These are phyloP conservation scores for Jackrogersella minutella DNA, from an alignment of 495 filamentous ascomycete genomes.

Conservation along the genomic window DNA sequence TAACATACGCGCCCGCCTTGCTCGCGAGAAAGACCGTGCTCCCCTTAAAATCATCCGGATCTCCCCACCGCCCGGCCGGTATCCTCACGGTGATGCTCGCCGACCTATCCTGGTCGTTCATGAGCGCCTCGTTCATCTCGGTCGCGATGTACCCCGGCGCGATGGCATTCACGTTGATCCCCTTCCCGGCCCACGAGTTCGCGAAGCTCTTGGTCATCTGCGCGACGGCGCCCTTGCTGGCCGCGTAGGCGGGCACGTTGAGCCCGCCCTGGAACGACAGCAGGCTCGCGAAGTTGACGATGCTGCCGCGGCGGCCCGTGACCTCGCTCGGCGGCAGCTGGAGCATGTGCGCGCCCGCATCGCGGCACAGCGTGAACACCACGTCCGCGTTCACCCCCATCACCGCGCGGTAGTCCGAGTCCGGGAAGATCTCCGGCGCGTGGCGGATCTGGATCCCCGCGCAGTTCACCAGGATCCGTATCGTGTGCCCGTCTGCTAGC, in stretches of 20 bases:
- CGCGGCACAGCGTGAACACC: constrained; percentile 84
- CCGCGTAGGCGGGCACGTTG: constrained; percentile 90
- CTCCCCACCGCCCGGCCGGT: constrained; percentile 86
- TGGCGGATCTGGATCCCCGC: constrained; percentile 87
- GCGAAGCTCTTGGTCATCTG: constrained; percentile 88
- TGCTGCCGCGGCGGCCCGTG: constrained; percentile 70
- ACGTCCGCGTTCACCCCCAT: constrained; percentile 84
- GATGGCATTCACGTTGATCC: constrained; percentile 82
- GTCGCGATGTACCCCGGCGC: constrained; percentile 86
- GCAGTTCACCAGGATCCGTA: constrained; percentile 83
- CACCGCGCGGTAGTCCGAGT: constrained; percentile 83
- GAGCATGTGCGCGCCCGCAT: constrained; percentile 87
- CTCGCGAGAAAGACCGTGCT: constrained; percentile 80
- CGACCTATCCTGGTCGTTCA: constrained; percentile 73
- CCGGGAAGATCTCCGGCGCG: constrained; percentile 78
- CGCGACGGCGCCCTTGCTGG: constrained; percentile 84
- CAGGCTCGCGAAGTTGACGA: constrained; percentile 87
- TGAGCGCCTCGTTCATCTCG: constrained; percentile 88
- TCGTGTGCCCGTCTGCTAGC: constrained; percentile 64
- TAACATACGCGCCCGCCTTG: constrained; percentile 79
- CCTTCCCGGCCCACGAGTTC: constrained; percentile 84
- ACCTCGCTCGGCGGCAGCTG: constrained; percentile 59
- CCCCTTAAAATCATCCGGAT: constrained; percentile 89
- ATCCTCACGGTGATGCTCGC: constrained; percentile 82
- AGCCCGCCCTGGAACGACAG: constrained; percentile 91